phyloP scores from a whole-genome alignment of 2,329 filamentous ascomycete species.

The Aspergillus novofumigatus region DNA sequence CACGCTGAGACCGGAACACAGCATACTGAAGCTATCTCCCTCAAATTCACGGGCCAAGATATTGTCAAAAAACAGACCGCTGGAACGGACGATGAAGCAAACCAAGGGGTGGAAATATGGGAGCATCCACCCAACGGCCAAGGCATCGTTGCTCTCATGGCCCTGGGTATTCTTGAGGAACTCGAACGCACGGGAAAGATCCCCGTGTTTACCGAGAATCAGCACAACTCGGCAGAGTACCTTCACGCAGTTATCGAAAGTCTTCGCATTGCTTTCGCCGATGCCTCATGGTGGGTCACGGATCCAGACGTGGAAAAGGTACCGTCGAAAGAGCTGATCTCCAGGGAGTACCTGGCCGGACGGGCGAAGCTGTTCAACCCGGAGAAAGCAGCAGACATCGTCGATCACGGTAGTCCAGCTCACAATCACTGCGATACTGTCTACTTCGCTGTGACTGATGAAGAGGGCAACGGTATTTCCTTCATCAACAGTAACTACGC shows the following conservation, averaged over 20 bases:
- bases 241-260: slow-evolving; percentile 85
- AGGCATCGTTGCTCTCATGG: slow-evolving; percentile 91
- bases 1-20: slow-evolving; percentile 72
- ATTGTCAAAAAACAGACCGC: slow-evolving; percentile 46
- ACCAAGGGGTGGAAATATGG: slow-evolving; percentile 71
- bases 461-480: slow-evolving; percentile 79
- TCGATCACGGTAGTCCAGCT: slow-evolving; percentile 75
- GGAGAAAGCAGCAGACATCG: slow-evolving; percentile 47
- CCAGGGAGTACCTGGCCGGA: slow-evolving; percentile 67
- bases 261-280: slow-evolving; percentile 83
- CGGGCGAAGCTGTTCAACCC: slow-evolving; percentile 61
- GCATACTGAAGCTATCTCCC: slow-evolving; percentile 76
- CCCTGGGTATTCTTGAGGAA: slow-evolving; percentile 84
- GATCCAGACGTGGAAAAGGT: slow-evolving; percentile 72
- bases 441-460: slow-evolving; percentile 83
- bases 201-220: slow-evolving; percentile 60
- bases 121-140: slow-evolving; percentile 97
- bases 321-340: slow-evolving; percentile 66
- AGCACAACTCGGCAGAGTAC: slow-evolving; percentile 79
- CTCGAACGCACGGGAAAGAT: slow-evolving; percentile 74
- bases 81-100: slow-evolving; percentile 40
- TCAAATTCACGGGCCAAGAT: slow-evolving; percentile 69
- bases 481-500: slow-evolving; percentile 97
- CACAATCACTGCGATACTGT: slow-evolving; percentile 87
- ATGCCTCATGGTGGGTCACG: slow-evolving; percentile 84